Base-by-base conservation (phyloP, 1,139 yeast species). In the Yamadazyma spencermartinsiae region DNA sequence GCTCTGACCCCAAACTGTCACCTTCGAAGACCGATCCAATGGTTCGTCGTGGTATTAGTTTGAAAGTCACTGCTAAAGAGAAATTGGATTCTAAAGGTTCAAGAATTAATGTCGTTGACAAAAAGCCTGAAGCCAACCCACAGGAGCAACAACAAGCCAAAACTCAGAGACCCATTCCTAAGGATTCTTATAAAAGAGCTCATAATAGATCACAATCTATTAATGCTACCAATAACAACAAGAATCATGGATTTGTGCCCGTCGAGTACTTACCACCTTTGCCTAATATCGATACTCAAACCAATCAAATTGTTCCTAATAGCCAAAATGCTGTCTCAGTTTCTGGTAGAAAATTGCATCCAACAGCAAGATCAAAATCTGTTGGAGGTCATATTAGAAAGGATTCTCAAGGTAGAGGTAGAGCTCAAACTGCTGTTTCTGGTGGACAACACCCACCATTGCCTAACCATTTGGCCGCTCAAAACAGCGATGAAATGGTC, bases 351-450 rank as follows among this genome's bases (percentile, higher is more conserved):
- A 57, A 53, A 43, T 41, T 75, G 51, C 96, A 87, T 60, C 95
- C 95, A 21, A 81, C 89, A 13, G 96, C 95, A 0, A 76, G 96
- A 52, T 95, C 96, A 3, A 87, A 86, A 56, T 85, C 95, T 13
- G 81, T 87, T 43, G 95, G 96, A 14, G 75, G 74, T 1, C 94
- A 86, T 57, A 76, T 78, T 25, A 76, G 88, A 50, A 82, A 80
- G 52, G 83, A 80, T 41, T 73, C 84, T 3, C 67, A 75, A 49
- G 46, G 46, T 25, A 52, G 59, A 33, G 37, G 42, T 23, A 47
- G 53, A 23, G 68, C 65, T 41, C 43, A 39, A 23, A 40, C 43
- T 10, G 30, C 34, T 25, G 14, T 15, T 15, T n/a, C 15, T 16
- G 28, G 31, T 8, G 19, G 26, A 7, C 58, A 59, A 35, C 69